phyloP scores from a whole-genome alignment of 768 basidiomycete genomes.

The Leccinum obscurum region DNA sequence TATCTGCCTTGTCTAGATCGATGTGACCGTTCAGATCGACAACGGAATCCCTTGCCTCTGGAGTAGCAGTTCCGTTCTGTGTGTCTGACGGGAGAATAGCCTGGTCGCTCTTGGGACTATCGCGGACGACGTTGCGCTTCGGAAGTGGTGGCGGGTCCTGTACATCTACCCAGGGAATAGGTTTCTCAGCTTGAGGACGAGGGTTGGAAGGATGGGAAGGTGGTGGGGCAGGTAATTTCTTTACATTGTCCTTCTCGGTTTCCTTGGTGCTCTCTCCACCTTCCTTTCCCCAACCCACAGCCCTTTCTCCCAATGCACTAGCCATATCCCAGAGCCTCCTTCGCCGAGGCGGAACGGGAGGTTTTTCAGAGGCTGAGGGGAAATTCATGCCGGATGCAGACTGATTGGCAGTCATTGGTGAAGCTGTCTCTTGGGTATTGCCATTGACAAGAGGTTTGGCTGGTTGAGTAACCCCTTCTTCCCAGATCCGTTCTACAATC shows the following conservation, averaged over 20 bases:
- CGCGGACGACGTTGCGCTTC: slow-evolving; percentile 44
- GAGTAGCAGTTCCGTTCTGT: background rate
- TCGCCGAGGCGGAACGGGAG: slow-evolving; percentile 63
- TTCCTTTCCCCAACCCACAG: slow-evolving; percentile 54
- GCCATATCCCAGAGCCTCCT: slow-evolving; percentile 70
- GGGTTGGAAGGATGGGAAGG: slow-evolving; percentile 29
- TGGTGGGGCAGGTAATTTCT: slow-evolving; percentile 20
- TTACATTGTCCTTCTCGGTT: slow-evolving; percentile 32
- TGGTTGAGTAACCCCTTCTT: slow-evolving; percentile 60
- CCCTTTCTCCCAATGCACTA: slow-evolving; percentile 58
- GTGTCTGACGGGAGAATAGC: background rate
- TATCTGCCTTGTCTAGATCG: slow-evolving; percentile 11
- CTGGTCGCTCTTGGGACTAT: slow-evolving; percentile 15
- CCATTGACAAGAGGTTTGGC: slow-evolving; percentile 22
- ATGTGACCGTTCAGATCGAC: slow-evolving; percentile 5
- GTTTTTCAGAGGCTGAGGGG: slow-evolving; percentile 39
- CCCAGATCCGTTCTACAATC: slow-evolving; percentile 86
- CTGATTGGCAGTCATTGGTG: slow-evolving; percentile 2
- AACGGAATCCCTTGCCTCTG: slow-evolving; percentile 7
- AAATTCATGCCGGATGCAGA: background rate
- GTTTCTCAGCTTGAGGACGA: slow-evolving; percentile 18
- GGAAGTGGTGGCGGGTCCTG: slow-evolving; percentile 50
- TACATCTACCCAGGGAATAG: slow-evolving; percentile 10
- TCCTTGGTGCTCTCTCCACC: slow-evolving; percentile 34
- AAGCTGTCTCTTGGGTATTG: background rate